Evolutionary conservation across 345 rosid genomes (phyloP), one percentile per base, ranked within the genome.

Genomic region (Tarenaya hassleriana): DNA sequence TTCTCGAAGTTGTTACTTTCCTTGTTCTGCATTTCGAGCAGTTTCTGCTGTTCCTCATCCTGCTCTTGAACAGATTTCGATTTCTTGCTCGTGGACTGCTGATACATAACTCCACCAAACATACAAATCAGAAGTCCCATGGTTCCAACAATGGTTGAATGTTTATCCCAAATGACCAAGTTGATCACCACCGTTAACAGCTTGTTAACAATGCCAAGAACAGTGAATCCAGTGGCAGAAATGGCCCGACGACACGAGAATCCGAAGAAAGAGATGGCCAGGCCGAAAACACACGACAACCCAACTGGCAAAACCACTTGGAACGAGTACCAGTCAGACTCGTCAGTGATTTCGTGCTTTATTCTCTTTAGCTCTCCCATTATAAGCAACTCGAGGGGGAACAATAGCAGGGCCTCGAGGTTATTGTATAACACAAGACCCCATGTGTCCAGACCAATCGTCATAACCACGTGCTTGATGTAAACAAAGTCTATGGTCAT

Each of bases 381-480:
- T 55, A 88, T 79, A 51, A 92, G 79, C 58, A 92, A 66, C 76
- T 88, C 98, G 35, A 92, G 60, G 0, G 98, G 98, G 64, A 92
- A 92, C 61, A 92, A 70, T 10, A 88, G 75, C 35, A 88, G 71
- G 47, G 98, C 98, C 72, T 92, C 98, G 0, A 92, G 95, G 72
- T 88, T 92, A 67, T 92, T 92, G 65, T 88, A 88, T 33, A 92
- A 71, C 41, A 92, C 98, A 52, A 92, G 96, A 35, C 97, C 97
- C 97, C 98, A 92, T 1, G 95, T 85, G 55, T 81, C 88, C 20
- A 92, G 63, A 4, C 98, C 91, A 19, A 88, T 83, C 29, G 98
- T 92, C 98, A 88, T 88, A 1, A 92, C 98, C 20, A 88, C 98
- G 43, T 92, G 97, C 83, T 92, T 92, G 53, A 92, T 92, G 69